Evolutionary conservation across 371 early-diverging fungal genomes (phyloP), one percentile per base, ranked within the genome.

Genomic region (Mucor lusitanicus): DNA sequence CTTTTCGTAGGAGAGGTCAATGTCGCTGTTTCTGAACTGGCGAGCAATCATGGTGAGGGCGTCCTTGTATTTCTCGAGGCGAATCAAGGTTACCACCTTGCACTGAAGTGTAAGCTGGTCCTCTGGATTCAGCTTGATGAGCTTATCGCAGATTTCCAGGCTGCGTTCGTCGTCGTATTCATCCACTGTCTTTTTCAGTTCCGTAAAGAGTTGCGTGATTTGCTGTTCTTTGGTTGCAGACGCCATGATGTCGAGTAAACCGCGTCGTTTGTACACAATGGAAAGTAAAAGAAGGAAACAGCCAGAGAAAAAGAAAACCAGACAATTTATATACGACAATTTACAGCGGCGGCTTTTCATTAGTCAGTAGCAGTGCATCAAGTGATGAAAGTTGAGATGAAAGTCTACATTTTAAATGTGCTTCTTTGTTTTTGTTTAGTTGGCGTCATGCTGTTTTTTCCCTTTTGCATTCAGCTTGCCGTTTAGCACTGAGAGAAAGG

Each of bases 61-160:
- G 33, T 88, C 88, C 21, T 80, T 71, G 73, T 90, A 91, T 30
- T 82, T 79, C 42, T 90, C 91, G 60, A 90, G 83, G n/a, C 88
- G 86, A 80, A 91, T 89, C 50, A 90, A 62, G 0, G 90, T 87
- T 15, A 91, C 83, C 3, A 88, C 80, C 73, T 90, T 88, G 74
- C 85, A 86, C 39, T 85, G 87, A 58, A 88, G 73, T 6, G 87
- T 84, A 56, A 84, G 78, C 50, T 74, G 69, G 70, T 90, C 87
- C 32, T 86, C 72, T 17, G 85, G 69, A 42, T 72, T 73, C 3
- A 81, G 39, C n/a, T 78, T 65, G 21, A 90, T 75, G 56, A 90
- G 78, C 77, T 75, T 48, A 58, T 80, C 72, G 65, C 80, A 77
- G 19, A 76, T 23, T 33, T 77, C 65, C 48, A 83, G 57, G 33